Conservation (phyloP, 2,329 filamentous ascomycete species). For the Exophiala dermatitidis region DNA sequence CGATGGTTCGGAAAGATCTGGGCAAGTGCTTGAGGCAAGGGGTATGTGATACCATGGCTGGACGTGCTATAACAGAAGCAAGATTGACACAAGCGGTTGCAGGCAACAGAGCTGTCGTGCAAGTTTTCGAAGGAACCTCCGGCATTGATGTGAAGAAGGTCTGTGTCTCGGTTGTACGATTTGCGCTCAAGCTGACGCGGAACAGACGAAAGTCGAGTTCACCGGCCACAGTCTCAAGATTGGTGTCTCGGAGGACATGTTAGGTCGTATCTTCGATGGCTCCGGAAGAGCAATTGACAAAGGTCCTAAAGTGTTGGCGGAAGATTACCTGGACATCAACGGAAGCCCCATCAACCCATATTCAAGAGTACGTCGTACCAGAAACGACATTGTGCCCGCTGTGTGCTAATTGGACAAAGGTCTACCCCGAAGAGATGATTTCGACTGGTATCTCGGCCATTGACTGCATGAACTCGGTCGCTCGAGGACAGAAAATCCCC, state of each 20-base stretch:
- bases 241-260: slow-evolving; percentile 98
- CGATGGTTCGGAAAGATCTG: slow-evolving; percentile 87
- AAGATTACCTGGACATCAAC: slow-evolving; percentile 98
- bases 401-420: slow-evolving; percentile 45
- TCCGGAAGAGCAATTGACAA: slow-evolving; percentile 98
- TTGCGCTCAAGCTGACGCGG: slow-evolving; percentile 24
- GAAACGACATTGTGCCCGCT: neutral
- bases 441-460: slow-evolving; percentile 98
- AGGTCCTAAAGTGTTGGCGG: slow-evolving; percentile 92
- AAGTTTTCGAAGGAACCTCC: slow-evolving; percentile 95
- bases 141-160: slow-evolving; percentile 99
- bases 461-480: slow-evolving; percentile 96
- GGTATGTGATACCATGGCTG: slow-evolving; percentile 49
- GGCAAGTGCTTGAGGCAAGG: slow-evolving; percentile 95
- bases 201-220: slow-evolving; percentile 91
- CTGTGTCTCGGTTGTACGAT: slow-evolving; percentile 26
- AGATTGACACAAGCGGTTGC: slow-evolving; percentile 18
- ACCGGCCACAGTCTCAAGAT: slow-evolving; percentile 96
- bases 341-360: slow-evolving; percentile 98
- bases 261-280: slow-evolving; percentile 97
- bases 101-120: slow-evolving; percentile 92
- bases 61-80: neutral
- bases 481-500: slow-evolving; percentile 97
- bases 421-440: slow-evolving; percentile 99
- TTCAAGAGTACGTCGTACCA: slow-evolving; percentile 62